phyloP scores from a whole-genome alignment of 2,329 filamentous ascomycete genomes.

The Cladosporium sp. region DNA sequence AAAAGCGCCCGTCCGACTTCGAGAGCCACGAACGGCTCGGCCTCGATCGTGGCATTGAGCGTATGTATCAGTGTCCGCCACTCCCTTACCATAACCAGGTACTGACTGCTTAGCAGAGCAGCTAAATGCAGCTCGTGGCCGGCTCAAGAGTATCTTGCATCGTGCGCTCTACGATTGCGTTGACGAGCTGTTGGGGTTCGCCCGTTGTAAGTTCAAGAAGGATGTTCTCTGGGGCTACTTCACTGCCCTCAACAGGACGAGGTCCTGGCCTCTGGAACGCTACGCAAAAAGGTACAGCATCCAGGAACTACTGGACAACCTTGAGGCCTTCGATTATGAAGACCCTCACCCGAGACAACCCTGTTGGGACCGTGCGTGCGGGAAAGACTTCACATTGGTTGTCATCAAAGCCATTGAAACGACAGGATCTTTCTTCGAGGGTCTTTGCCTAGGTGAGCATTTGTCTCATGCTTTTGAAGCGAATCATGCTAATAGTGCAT shows the following conservation, averaged over 20 bases:
- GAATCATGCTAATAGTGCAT: background rate
- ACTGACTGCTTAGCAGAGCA: background rate
- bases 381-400: background rate
- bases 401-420: background rate
- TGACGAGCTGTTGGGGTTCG: conserved; percentile 8
- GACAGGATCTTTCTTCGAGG: conserved; percentile 23
- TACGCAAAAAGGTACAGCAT: conserved; percentile 12
- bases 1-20: conserved; percentile 20
- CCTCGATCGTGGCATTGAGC: background rate
- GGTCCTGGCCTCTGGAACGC: conserved; percentile 20
- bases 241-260: conserved; percentile 12
- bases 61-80: background rate
- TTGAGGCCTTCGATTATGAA: conserved; percentile 12
- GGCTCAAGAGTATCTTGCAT: conserved; percentile 20
- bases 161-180: conserved; percentile 17
- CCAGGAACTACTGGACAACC: conserved; percentile 3
- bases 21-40: conserved; percentile 3
- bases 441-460: conserved; percentile 25
- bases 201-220: background rate
- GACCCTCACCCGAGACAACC: background rate
- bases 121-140: conserved; percentile 8
- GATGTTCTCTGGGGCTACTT: conserved; percentile 18
- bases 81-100: background rate
- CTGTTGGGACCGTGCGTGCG: background rate
- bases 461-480: background rate